These are phyloP conservation scores for Lecanicillium sp. DNA, from an alignment of 2,329 filamentous ascomycete genomes.

Conservation along the genomic window DNA sequence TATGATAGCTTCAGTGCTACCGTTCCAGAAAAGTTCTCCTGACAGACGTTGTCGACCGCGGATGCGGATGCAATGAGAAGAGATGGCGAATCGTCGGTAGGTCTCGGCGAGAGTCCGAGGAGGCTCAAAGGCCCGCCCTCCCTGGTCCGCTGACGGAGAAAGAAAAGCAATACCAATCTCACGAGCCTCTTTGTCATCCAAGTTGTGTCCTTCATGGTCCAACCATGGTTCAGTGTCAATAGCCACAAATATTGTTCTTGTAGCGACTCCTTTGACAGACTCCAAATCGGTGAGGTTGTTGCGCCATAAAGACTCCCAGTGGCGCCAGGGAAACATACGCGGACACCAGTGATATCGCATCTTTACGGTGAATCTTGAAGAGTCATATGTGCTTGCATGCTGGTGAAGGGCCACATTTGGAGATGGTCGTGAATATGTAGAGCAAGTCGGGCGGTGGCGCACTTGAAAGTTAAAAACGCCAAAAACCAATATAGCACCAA, in stretches of 20 bases:
- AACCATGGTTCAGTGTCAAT: constrained; percentile 5
- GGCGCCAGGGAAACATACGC: constrained; percentile 1
- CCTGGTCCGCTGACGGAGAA: background rate
- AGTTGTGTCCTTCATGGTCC: background rate
- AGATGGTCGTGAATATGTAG: no score
- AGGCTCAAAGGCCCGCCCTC: background rate
- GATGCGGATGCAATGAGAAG: constrained; percentile 2
- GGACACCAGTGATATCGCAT: background rate
- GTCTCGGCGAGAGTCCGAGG: constrained; percentile 1
- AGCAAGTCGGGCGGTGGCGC: no score
- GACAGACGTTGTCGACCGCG: background rate
- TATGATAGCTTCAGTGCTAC: background rate
- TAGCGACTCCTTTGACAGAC: background rate
- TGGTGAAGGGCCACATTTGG: no score
- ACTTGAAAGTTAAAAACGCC: no score
- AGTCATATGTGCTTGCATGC: no score
- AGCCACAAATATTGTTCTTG: constrained; percentile 4
- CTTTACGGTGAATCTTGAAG: background rate
- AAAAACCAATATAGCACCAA: no score
- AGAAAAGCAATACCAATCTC: constrained; percentile 5
- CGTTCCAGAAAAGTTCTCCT: constrained; percentile 3
- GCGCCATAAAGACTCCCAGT: background rate
- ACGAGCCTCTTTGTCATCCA: constrained; percentile 1
- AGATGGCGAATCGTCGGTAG: background rate
- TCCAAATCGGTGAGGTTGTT: constrained; percentile 2